These are phyloP conservation scores for Racocetra persica DNA, from an alignment of 371 early-diverging fungal genomes.

Conservation along the genomic window DNA sequence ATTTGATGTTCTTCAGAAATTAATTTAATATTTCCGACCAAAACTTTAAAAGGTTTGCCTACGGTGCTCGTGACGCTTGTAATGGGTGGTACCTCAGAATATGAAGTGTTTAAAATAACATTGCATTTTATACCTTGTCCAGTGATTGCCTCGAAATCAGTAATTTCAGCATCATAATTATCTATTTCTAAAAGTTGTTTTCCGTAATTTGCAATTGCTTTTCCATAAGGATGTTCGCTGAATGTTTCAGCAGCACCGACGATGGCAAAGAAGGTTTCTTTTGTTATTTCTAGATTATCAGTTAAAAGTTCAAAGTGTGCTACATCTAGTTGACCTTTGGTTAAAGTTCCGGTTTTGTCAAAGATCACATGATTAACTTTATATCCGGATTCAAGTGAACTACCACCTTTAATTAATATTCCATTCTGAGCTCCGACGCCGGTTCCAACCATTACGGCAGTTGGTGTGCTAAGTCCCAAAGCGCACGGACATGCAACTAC, in stretches of 20 bases:
- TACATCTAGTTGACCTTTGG: constrained; percentile 68
- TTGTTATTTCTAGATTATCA: constrained; percentile 19
- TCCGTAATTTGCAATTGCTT: constrained; percentile 72
- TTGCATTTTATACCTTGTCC: constrained; percentile 49
- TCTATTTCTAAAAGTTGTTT: constrained; percentile 55
- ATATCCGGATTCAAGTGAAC: constrained; percentile 87
- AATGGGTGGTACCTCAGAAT: constrained; percentile 24
- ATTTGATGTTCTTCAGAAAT: constrained; percentile 52
- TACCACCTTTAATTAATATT: constrained; percentile 90
- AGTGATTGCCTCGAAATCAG: constrained; percentile 42
- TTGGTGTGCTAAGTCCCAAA: constrained; percentile 94
- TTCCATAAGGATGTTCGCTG: constrained; percentile 91
- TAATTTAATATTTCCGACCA: constrained; percentile 50
- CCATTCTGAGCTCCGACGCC: constrained; percentile 94
- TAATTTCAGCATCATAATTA: constrained; percentile 53
- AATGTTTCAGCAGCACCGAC: constrained; percentile 80
- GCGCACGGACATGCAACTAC: constrained; percentile 55
- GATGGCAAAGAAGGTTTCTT: constrained; percentile 54
- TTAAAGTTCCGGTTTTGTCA: constrained; percentile 88
- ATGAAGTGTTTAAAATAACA: constrained; percentile 34
- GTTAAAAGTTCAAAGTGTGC: constrained; percentile 54
- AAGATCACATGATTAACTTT: constrained; percentile 93
- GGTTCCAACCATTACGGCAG: constrained; percentile 98
- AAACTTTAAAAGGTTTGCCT: constrained; percentile 35
- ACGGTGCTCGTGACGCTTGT: background rate